A percentile compares a stretch with the other conserved stretches of the same genome.
Evolutionary conservation across 306 rosid species (phyloP).

Genomic region (Senna siamea): DNA sequence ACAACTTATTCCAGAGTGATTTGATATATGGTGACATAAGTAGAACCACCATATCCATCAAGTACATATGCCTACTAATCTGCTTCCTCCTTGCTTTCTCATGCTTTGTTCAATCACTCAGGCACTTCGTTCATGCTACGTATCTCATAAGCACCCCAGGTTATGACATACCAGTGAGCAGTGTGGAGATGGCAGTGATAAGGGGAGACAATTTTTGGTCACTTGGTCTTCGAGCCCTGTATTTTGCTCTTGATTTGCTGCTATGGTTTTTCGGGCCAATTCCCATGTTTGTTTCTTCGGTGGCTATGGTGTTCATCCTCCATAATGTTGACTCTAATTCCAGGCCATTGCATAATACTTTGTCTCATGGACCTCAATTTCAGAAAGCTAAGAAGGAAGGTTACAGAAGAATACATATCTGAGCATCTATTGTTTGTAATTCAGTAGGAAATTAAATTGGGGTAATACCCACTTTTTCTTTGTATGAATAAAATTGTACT

Average conservation of each 20-base stretch:
- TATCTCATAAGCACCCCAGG: slow-evolving; percentile 72
- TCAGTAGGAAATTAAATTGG: no score
- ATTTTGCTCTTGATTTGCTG: slow-evolving; percentile 67
- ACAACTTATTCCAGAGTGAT: slow-evolving; percentile 45
- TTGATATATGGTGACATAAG: slow-evolving; percentile 69
- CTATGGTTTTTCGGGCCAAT: slow-evolving; percentile 92
- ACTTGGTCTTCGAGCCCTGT: slow-evolving; percentile 74
- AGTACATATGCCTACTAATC: slow-evolving; percentile 61
- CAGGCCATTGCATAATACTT: slow-evolving; percentile 51
- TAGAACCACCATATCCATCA: slow-evolving; percentile 52
- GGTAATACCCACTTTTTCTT: no score
- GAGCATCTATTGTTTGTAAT: no score
- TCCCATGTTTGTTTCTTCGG: slow-evolving; percentile 72
- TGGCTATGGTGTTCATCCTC: slow-evolving; percentile 54
- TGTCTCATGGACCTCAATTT: slow-evolving; percentile 14
- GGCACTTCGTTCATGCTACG: slow-evolving; percentile 81
- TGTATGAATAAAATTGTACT: no score
- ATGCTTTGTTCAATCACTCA: slow-evolving; percentile 71
- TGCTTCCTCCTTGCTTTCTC: slow-evolving; percentile 79
- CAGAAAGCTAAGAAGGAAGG: background rate
- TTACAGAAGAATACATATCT: background rate
- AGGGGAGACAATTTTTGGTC: slow-evolving; percentile 82
- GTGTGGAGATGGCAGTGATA: slow-evolving; percentile 66
- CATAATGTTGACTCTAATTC: slow-evolving; percentile 63
- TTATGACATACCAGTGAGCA: slow-evolving; percentile 49